A percentile compares a stretch with the other conserved stretches of the same genome.
Evolutionary conservation across 768 basidiomycete genomes (phyloP).

Genomic region (Trametes cingulata): DNA sequence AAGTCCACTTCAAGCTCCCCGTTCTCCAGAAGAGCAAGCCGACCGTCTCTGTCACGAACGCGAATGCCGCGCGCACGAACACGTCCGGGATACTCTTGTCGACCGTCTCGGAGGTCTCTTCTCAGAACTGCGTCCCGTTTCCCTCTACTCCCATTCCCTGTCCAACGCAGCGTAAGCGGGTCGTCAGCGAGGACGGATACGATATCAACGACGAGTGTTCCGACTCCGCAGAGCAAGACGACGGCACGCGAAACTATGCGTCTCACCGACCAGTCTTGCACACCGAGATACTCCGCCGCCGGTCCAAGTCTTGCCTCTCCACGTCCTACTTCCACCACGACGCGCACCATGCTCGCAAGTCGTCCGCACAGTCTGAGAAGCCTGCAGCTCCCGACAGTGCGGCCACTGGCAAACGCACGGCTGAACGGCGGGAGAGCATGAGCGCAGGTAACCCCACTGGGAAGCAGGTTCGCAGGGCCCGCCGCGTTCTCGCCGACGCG

Average conservation of each 20-base stretch:
- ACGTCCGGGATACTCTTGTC: background rate
- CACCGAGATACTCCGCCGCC: constrained; percentile 34
- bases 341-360: background rate
- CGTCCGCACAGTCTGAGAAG: background rate
- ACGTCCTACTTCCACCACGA: constrained; percentile 25
- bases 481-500: constrained; percentile 31
- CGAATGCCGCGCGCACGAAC: constrained; percentile 30
- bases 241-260: background rate
- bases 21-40: constrained; percentile 36
- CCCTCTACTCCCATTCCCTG: constrained; percentile 32
- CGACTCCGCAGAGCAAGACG: background rate
- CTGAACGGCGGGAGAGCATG: constrained; percentile 20
- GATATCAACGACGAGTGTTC: constrained; percentile 19
- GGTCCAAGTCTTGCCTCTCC: constrained; percentile 33
- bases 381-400: background rate
- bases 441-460: constrained; percentile 21
- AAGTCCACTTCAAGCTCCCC: constrained; percentile 22
- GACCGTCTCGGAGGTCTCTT: background rate
- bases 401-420: background rate
- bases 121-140: constrained; percentile 37
- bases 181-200: constrained; percentile 19
- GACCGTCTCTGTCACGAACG: constrained; percentile 39
- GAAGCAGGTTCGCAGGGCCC: constrained; percentile 35
- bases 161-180: constrained; percentile 16
- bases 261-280: constrained; percentile 12